Evolutionary conservation across 345 rosid genomes (phyloP), one percentile per base, ranked within the genome.

Genomic region (Populus simonii): DNA sequence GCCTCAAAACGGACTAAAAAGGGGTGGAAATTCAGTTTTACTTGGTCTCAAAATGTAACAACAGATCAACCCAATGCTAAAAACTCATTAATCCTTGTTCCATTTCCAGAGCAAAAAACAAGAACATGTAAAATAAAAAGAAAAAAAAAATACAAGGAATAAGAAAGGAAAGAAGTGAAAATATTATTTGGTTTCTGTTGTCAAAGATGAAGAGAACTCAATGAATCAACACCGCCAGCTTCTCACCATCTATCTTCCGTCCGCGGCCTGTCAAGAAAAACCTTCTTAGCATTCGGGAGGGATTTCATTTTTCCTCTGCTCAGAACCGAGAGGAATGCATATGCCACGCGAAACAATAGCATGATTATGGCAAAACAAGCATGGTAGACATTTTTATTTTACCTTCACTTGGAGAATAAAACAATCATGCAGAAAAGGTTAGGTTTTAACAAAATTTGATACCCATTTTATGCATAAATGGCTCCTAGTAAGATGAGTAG

Each of bases 201-300:
- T 76, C 82, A 78, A 83, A 80, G 81, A 72, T 49, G 70, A 66
- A 12, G 74, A 22, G 45, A 76, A 49, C 74, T 49, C 22, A 66
- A 79, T 27, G 59, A 82, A 81, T 80, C 84, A 68, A 70, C 74
- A 45, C 36, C 74, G 63, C 66, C 69, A 65, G 71, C 74, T 63
- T 66, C 80, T 89, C 91, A 91, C 93, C 96, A 91, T 85, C 88
- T 81, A n/a, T 82, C 90, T 83, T 90, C 77, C 63, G 92, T 74
- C 53, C 90, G 86, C 75, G 89, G 76, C 92, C 96, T 91, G 89
- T 77, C 74, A 81, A 53, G 66, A 13, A 66, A 65, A 53, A 35
- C 15, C 31, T 41, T 38, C 31, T 57, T 7, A 55, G 18, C 74
- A 39, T 77, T 59, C 63, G 27, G 55, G 9, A 43, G 29, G 55